phyloP scores from a whole-genome alignment of 2,329 filamentous ascomycete genomes.

The Pestalotiopsis sp. region DNA sequence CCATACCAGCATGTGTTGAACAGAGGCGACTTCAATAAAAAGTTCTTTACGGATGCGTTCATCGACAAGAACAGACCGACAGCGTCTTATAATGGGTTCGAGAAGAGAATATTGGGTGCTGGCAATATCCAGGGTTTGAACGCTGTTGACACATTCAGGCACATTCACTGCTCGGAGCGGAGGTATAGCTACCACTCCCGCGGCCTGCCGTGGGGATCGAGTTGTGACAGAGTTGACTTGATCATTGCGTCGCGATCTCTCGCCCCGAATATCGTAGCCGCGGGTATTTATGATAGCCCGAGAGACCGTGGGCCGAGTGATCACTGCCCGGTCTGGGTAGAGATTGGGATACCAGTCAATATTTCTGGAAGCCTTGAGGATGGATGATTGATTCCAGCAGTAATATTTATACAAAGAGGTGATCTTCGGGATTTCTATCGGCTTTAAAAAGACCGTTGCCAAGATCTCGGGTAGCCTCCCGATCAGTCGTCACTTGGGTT shows the following conservation, averaged over 20 bases:
- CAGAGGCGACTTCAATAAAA: slow-evolving; percentile 50
- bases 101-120: slow-evolving; percentile 20
- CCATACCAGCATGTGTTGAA: slow-evolving; percentile 51
- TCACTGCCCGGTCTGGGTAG: slow-evolving; percentile 53
- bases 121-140: slow-evolving; percentile 27
- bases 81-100: neutral
- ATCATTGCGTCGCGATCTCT: slow-evolving; percentile 45
- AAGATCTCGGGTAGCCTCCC: too few relatives aligned
- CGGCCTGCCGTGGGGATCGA: slow-evolving; percentile 45
- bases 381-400: too few relatives aligned
- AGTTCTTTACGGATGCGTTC: slow-evolving; percentile 41
- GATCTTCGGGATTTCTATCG: too few relatives aligned
- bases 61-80: slow-evolving; percentile 19
- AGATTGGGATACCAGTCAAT: slow-evolving; percentile 15
- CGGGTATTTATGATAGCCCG: slow-evolving; percentile 37
- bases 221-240: slow-evolving; percentile 57
- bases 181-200: slow-evolving; percentile 54
- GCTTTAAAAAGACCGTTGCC: too few relatives aligned
- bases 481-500: too few relatives aligned
- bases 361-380: too few relatives aligned
- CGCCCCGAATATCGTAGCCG: slow-evolving; percentile 25
- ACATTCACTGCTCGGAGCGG: slow-evolving; percentile 40
- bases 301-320: slow-evolving; percentile 53
- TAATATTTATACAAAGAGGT: too few relatives aligned
- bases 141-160: slow-evolving; percentile 50